Base-by-base conservation (phyloP, 2,329 filamentous ascomycete genomes). In the Talaromyces marneffei region DNA sequence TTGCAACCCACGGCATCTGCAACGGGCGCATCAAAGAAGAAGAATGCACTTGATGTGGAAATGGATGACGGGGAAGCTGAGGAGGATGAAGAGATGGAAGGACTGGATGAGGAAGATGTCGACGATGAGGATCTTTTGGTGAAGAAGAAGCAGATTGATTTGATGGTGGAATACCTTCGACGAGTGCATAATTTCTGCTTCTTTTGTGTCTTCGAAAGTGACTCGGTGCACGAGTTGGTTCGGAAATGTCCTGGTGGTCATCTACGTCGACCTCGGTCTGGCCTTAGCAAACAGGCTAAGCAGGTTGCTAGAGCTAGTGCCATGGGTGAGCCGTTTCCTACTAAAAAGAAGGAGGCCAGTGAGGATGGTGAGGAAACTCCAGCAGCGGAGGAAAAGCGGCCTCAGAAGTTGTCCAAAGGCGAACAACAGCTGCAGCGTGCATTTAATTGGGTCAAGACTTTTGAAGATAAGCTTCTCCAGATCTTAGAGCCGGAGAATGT, bases 121-220 rank as follows among this genome's bases (percentile, higher is more conserved):
- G 93, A 99, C 67, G 91, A 96, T 69, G 91, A 96, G 71, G 91
- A 97, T 42, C 80, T 97, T 40, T 75, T 97, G 59, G 84, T 87
- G 42, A 94, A 96, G 82, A 97, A 97, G 84, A 97, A 99, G 81
- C 92, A 94, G 71, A 85, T 99, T 55, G 94, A 99, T 76, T 82
- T 99, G 37, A 83, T 96, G 74, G 94, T 97, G 58, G 94, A 99
- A 77, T 99, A 99, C 74, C 83, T 99, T 63, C 91, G 94, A 57
- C 88, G 94, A 16, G 94, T 99, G 57, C 96, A 95, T 82, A 97
- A 94, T 77, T 97, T 99, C 78, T 99, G 94, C 80, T 97, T 99
- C 81, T 99, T 97, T 80, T 99, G 94, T 74, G 95, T 99, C 4
- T 97, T 99, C 68, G 94, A 99, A 77, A 94, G 92, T 71, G 94